Evolutionary conservation across 139 green algal species (phyloP), one percentile per base, ranked within the genome.

Genomic region (Coelastrella sp.): DNA sequence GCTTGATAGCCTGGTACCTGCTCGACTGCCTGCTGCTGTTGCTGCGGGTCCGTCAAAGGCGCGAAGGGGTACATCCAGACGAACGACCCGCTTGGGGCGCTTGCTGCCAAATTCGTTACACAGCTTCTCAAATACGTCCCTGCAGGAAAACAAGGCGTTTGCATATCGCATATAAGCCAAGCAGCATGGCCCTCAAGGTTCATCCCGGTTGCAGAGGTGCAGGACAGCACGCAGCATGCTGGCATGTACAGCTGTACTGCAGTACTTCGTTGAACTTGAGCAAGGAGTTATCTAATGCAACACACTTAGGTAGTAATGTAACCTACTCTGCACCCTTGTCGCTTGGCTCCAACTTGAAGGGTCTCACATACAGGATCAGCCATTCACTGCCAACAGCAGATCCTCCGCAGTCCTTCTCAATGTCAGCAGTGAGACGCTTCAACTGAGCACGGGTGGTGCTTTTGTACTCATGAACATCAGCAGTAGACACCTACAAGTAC

Each of bases 381-480:
- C 81, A 81, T 41, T 68, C 45, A 67, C 79, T 78, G 21, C 35
- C 57, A 17, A 79, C 66, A 48, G 8, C 23, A 23, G 79, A 38
- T 2, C 83, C 85, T 0, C 88, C 89, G 85, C 90, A 91, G 13
- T 93, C 91, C 15, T 69, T 64, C 68, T 95, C 93, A 3, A 89
- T 51, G 25, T 97, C 94, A 3, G 89, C 38, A 40, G 95, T 85
- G 1, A 81, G 86, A 41, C 83, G 84, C 81, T 93, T 94, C 45
- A 91, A 25, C 48, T 79, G 51, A 13, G 74, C 79, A 27, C 84
- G 83, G 11, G 66, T 40, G 5, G 57, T 71, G 72, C 41, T 51
- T 53, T 83, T 84, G 91, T 97, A 98, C 30, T 97, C 94, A n/a
- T 95, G 88, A 21, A 88, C 45, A 51, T 97, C 94, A 3, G 91